phyloP scores from a whole-genome alignment of 1,284 basidiomycete genomes.

The Ustilago curta region DNA sequence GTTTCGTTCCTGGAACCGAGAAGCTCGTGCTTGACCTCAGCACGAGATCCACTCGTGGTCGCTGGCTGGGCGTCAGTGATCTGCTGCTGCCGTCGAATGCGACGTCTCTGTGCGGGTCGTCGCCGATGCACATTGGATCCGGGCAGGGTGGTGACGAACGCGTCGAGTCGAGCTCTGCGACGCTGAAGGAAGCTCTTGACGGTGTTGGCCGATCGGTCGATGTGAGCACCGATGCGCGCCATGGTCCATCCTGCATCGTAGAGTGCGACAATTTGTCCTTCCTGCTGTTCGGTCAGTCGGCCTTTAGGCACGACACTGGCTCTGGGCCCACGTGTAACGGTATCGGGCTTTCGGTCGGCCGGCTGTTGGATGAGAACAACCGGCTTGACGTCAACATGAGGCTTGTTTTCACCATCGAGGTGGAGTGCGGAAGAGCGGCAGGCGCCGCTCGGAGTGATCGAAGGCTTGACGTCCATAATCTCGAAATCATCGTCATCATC shows the following conservation, averaged over 20 bases:
- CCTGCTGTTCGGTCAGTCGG: constrained; percentile 10
- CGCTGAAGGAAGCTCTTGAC: constrained; percentile 10
- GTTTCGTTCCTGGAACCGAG: not conserved
- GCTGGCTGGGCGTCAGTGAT: too few relatives aligned
- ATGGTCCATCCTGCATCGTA: constrained; percentile 8
- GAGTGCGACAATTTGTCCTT: constrained; percentile 24
- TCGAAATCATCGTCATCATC: constrained; percentile 1
- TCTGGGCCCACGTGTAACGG: not conserved
- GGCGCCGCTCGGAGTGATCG: not conserved
- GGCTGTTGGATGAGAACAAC: not conserved
- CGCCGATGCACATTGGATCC: not conserved
- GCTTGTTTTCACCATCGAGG: too few relatives aligned
- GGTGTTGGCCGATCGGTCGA: constrained; percentile 2
- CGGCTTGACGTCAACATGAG: not conserved
- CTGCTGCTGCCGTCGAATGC: not conserved
- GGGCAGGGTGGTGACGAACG: constrained; percentile 1
- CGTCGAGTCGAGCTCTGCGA: not conserved
- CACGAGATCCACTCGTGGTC: too few relatives aligned
- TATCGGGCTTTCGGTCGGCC: not conserved
- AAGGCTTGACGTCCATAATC: not conserved
- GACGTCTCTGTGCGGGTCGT: not conserved
- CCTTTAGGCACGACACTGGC: not conserved
- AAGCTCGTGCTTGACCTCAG: not conserved
- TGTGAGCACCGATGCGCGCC: constrained; percentile 7
- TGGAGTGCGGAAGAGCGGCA: too few relatives aligned